Evolutionary conservation across 495 filamentous ascomycete genomes (phyloP).

Genomic region (Xylaria bambusicola): DNA sequence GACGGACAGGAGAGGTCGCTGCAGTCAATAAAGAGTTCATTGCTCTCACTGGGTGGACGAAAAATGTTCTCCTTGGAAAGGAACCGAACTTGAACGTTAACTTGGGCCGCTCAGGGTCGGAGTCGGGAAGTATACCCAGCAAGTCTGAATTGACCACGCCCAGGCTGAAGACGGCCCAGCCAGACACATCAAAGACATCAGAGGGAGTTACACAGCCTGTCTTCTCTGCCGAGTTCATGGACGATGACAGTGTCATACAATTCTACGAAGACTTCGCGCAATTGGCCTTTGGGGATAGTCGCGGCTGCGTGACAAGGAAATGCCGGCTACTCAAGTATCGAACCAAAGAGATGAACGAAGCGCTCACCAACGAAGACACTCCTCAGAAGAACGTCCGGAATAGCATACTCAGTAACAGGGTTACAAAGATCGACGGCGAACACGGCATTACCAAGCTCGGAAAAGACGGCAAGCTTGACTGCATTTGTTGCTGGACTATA

Average conservation of each 20-base stretch:
- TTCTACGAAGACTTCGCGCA: conserved; percentile 96
- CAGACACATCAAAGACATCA: conserved; percentile 33
- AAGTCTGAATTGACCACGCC: conserved; percentile 49
- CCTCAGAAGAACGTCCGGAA: conserved; percentile 45
- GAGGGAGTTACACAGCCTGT: conserved; percentile 62
- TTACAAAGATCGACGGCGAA: conserved; percentile 69
- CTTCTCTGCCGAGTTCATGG: conserved; percentile 87
- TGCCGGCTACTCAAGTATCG: conserved; percentile 91
- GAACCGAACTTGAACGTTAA: conserved; percentile 90
- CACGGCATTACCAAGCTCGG: conserved; percentile 74
- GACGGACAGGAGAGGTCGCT: conserved; percentile 89
- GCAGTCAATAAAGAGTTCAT: conserved; percentile 93
- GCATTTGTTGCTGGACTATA: conserved; percentile 94
- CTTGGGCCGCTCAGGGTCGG: conserved; percentile 46
- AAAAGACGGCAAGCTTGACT: conserved; percentile 89
- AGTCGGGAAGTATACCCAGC: conserved; percentile 35
- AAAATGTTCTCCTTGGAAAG: conserved; percentile 85
- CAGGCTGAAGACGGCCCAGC: conserved; percentile 42
- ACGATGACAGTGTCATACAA: conserved; percentile 88
- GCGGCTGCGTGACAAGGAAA: conserved; percentile 76
- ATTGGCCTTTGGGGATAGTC: conserved; percentile 84
- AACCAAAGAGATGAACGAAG: conserved; percentile 61
- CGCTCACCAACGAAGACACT: conserved; percentile 31
- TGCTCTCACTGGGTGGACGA: conserved; percentile 91
- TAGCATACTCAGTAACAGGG: conserved; percentile 54